Evolutionary conservation across 768 basidiomycete genomes (phyloP), one percentile per base, ranked within the genome.

Genomic region (Termitomyces sp.): DNA sequence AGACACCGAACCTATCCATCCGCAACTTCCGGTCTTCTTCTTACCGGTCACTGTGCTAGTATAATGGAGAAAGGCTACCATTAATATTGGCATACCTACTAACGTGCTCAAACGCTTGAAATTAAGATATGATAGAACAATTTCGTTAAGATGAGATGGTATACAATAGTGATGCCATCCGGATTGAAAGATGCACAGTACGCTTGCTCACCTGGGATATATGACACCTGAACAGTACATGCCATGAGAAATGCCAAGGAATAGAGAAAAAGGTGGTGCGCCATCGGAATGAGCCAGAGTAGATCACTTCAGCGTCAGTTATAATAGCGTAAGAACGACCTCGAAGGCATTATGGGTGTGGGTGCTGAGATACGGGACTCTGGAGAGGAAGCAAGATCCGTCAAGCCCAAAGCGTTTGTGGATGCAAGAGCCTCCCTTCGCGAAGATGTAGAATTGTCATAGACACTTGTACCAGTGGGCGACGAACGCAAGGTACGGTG

Each of bases 321-420:
- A 25, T 60, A 62, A 15, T 56, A 42, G 14, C 32, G 42, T 40
- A 62, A 62, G 15, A 65, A 62, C 7, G 53, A 42, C 25, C 56
- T 31, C 5, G 64, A 56, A 52, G 64, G 59, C 38, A 34, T 49
- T 32, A 57, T 42, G 0, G 64, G 60, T 32, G 60, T 57, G 20
- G 64, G 64, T 15, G 64, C 64, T 60, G 64, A 65, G 45, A 65
- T 65, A 31, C 40, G 43, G 3, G 51, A 59, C 34, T 60, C 64
- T 31, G 53, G 43, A 2, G 64, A 60, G 11, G 45, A 20, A 14
- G 49, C 9, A 50, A 60, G 50, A 31, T 65, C 61, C 15, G 42
- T 61, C 25, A 65, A 42, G 15, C 64, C 64, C 20, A 65, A 52
- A 29, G 61, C 61, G 15, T 65, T 64, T 1, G 29, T 56, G 17